Conservation (phyloP, 768 basidiomycete genomes). For the Royoungia palumana region DNA sequence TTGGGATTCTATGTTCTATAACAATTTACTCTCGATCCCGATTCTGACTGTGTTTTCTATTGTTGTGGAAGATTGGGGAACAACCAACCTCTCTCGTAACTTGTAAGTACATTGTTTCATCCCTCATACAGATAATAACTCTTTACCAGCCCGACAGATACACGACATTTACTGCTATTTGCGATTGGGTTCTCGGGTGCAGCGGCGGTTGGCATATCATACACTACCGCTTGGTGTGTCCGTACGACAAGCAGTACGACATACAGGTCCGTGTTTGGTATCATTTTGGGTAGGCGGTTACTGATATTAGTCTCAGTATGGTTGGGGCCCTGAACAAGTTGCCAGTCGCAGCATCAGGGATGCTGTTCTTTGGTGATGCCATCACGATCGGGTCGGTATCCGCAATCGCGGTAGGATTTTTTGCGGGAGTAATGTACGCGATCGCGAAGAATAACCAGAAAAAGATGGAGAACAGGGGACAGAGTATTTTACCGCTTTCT, state of each 20-base stretch:
- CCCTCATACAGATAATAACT: not conserved
- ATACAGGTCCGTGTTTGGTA: conserved; percentile 64
- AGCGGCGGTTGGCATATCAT: conserved; percentile 95
- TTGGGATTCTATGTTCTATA: conserved; percentile 99
- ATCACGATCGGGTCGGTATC: conserved; percentile 87
- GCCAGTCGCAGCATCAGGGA: conserved; percentile 97
- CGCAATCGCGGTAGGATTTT: conserved; percentile 83
- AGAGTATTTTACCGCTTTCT: conserved; percentile 63
- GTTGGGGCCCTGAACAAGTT: conserved; percentile 97
- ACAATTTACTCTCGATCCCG: conserved; percentile 93
- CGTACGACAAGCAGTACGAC: conserved; percentile 95
- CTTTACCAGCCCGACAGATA: conserved; percentile 68
- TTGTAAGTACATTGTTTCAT: conserved; percentile 60
- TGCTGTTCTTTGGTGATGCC: conserved; percentile 93
- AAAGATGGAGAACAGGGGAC: conserved; percentile 59
- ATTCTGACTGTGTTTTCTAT: conserved; percentile 81
- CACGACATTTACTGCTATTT: conserved; percentile 71
- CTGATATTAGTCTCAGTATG: conserved; percentile 56
- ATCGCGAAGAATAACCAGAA: conserved; percentile 94
- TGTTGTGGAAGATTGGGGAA: conserved; percentile 85
- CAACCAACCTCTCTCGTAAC: conserved; percentile 70
- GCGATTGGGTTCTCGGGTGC: conserved; percentile 97
- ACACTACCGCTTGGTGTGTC: conserved; percentile 98
- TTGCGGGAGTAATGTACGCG: conserved; percentile 89
- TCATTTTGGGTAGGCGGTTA: not conserved